Conservation (phyloP, 169 alveolate species). For the Plasmodium inui region DNA sequence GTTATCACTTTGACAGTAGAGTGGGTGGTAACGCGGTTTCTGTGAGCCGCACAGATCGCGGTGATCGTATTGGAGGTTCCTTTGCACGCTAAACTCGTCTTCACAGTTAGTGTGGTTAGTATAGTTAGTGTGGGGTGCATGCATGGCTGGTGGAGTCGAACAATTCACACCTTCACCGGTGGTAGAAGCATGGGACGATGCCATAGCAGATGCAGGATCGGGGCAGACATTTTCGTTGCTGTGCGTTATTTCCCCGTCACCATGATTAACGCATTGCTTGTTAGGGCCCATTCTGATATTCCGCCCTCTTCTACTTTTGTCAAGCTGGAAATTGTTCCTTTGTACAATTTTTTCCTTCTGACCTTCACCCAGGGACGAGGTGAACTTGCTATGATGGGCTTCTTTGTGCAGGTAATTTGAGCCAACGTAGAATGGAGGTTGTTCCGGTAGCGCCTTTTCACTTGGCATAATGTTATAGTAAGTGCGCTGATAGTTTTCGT, state of each 20-base stretch:
- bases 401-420: neutral
- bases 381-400: neutral
- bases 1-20: conserved; percentile 3
- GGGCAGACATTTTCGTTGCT: neutral
- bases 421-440: neutral
- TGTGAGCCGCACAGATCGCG: neutral
- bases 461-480: neutral
- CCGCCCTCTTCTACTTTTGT: neutral
- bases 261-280: neutral
- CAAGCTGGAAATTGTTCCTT: neutral
- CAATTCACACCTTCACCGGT: neutral
- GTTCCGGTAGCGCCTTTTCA: neutral
- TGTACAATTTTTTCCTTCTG: neutral
- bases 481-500: neutral
- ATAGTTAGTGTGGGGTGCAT: neutral
- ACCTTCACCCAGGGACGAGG: neutral
- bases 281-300: neutral
- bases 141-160: neutral
- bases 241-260: neutral
- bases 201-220: neutral
- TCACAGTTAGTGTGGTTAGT: neutral
- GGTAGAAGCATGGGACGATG: neutral
- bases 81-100: neutral
- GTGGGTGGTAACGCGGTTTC: neutral
- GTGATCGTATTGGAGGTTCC: neutral